Evolutionary conservation across 208 protist species (phyloP), one percentile per base, ranked within the genome.

Genomic region (Spongospora subterranea): DNA sequence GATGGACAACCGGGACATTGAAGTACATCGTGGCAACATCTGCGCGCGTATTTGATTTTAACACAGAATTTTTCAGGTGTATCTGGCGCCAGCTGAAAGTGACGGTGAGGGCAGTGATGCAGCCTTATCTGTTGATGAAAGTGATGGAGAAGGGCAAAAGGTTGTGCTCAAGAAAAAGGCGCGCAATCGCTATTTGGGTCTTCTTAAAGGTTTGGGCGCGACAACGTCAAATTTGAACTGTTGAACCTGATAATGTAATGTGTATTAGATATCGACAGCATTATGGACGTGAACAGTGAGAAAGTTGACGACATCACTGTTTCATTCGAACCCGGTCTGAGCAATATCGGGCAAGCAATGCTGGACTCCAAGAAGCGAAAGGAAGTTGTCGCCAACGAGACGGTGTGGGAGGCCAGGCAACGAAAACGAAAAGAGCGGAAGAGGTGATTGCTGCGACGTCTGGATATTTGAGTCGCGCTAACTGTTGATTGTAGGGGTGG

Each of bases 401-500:
- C 71, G n/a, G 71, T 82, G 17, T 82, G 71, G 71, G 71, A 82
- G 40, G 71, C 71, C n/a, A 35, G 71, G 17, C 71, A 82, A n/a
- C 71, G 71, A 20, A 82, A 82, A 43, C 71, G 71, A 35, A 82
- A 82, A 82, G 71, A 82, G 71, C 6, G 29, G 54, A 82, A 82
- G 35, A 35, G n/a, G n/a, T 82, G 71, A 39, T 17, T 60, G 50
- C 24, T 60, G 50, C 50, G 24, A 60, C 24, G 6, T 60, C 13
- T 29, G 50, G 50, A 60, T 60, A 60, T 60, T 24, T 24, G 50
- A 60, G 50, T n/a, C n/a, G n/a, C n/a, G n/a, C n/a, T n/a, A n/a
- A n/a, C n/a, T n/a, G n/a, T n/a, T n/a, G n/a, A n/a, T n/a, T n/a
- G n/a, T 6, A 43, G 13, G n/a, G 6, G 17, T n/a, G 71, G n/a